These are phyloP conservation scores for Xylariaceae sp. DNA, from an alignment of 2,329 filamentous ascomycete species.

Conservation along the genomic window DNA sequence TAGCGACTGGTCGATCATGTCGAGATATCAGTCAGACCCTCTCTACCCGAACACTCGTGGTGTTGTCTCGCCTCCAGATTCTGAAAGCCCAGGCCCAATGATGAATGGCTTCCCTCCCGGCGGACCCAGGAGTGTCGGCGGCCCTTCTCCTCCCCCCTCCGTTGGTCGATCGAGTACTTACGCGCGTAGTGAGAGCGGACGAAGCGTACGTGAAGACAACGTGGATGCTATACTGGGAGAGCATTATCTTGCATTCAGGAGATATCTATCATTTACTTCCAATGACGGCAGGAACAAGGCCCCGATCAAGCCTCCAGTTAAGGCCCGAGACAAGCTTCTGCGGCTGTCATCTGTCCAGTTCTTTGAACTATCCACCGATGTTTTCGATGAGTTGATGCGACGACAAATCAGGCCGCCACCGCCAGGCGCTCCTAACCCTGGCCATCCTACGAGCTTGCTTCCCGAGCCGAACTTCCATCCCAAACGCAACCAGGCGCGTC, in stretches of 20 bases:
- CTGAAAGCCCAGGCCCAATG: conserved; percentile 55
- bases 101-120: conserved; percentile 55
- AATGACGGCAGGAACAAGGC: conserved; percentile 68
- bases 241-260: conserved; percentile 75
- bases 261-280: conserved; percentile 64
- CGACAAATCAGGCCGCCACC: conserved; percentile 64
- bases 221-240: conserved; percentile 62
- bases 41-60: conserved; percentile 50
- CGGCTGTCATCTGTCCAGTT: conserved; percentile 89
- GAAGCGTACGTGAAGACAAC: conserved; percentile 55
- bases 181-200: conserved; percentile 60
- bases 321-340: conserved; percentile 89
- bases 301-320: conserved; percentile 61
- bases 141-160: conserved; percentile 81
- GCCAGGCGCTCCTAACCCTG: conserved; percentile 46
- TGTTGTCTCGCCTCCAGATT: conserved; percentile 64
- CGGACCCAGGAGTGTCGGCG: conserved; percentile 52
- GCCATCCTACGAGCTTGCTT: conserved; percentile 66
- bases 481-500: conserved; percentile 94
- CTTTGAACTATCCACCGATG: conserved; percentile 94
- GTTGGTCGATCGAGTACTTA: conserved; percentile 80
- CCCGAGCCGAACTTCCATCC: conserved; percentile 91
- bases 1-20: conserved; percentile 73
- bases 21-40: conserved; percentile 59
- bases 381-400: conserved; percentile 89